Evolutionary conservation across 1,139 yeast genomes (phyloP).

Genomic region (Hansenula sp.): DNA sequence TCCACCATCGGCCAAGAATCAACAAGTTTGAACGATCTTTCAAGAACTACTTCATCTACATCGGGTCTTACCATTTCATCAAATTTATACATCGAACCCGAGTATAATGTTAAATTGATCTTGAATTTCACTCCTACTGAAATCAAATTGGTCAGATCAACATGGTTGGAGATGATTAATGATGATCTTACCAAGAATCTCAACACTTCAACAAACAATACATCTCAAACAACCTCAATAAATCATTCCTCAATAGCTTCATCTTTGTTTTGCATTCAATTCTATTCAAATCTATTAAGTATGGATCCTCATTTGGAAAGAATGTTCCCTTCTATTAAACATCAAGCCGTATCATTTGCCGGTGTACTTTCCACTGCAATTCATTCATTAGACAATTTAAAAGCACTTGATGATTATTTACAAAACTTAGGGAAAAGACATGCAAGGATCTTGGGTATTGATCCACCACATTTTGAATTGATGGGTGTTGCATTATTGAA

Average conservation of each 20-base stretch:
- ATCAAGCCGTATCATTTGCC: conserved; percentile 76
- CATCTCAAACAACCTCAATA: conserved; percentile 4
- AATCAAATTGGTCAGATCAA: conserved; percentile 31
- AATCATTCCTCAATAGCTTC: conserved; percentile 33
- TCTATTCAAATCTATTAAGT: conserved; percentile 53
- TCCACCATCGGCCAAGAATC: neutral
- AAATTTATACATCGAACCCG: conserved; percentile 1
- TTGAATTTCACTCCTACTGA: conserved; percentile 32
- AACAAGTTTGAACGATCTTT: neutral
- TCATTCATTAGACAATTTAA: conserved; percentile 37
- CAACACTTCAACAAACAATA: conserved; percentile 4
- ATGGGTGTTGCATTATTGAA: conserved; percentile 78
- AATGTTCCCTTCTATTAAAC: conserved; percentile 61
- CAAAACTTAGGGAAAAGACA: conserved; percentile 70
- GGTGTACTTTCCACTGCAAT: conserved; percentile 71
- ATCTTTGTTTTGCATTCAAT: conserved; percentile 56
- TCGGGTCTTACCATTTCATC: neutral
- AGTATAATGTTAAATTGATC: conserved; percentile 12
- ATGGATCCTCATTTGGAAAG: conserved; percentile 52
- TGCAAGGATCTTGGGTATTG: conserved; percentile 70
- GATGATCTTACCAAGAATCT: conserved; percentile 21
- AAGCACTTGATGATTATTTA: conserved; percentile 55
- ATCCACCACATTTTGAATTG: conserved; percentile 65
- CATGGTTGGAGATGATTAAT: conserved; percentile 35
- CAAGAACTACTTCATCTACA: neutral